Percentiles rank a stretch among this genome's conserved stretches.
Conservation (phyloP, 495 filamentous ascomycete species). For the Tricharina praecox region DNA sequence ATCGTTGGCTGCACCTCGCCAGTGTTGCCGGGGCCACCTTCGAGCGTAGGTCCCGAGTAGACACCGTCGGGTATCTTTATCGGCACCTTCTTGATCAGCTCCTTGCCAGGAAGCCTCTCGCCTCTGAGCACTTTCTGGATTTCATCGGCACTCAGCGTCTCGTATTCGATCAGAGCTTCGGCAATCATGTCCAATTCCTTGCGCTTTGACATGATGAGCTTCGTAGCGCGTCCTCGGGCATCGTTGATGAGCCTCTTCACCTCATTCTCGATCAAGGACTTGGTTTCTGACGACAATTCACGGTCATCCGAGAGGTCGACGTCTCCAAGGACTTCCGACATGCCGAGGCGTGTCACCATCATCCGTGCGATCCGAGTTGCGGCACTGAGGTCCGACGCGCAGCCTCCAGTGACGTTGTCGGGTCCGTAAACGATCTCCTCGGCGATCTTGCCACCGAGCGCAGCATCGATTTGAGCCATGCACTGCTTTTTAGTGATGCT, state of each 20-base stretch:
- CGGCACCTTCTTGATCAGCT: constrained; percentile 31
- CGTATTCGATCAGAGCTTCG: constrained; percentile 81
- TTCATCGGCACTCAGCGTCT: constrained; percentile 72
- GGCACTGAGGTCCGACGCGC: constrained; percentile 55
- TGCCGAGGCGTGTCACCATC: constrained; percentile 75
- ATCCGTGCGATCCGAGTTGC: constrained; percentile 65
- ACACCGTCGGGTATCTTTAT: constrained; percentile 38
- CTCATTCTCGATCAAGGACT: constrained; percentile 66
- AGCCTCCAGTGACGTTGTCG: constrained; percentile 74
- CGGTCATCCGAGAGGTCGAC: constrained; percentile 64
- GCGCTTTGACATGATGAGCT: constrained; percentile 50
- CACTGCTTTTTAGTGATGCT: constrained; percentile 58
- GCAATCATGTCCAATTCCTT: constrained; percentile 75
- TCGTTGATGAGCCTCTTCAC: constrained; percentile 74
- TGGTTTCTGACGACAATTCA: constrained; percentile 66
- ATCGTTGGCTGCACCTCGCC: background rate
- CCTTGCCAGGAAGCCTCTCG: constrained; percentile 42
- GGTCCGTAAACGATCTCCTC: constrained; percentile 82
- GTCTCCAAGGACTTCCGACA: constrained; percentile 76
- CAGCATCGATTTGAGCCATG: constrained; percentile 57
- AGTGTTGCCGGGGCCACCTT: constrained; percentile 5
- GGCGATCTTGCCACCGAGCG: constrained; percentile 83
- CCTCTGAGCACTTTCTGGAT: constrained; percentile 75
- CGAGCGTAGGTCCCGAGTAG: constrained; percentile 16
- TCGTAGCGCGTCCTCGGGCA: constrained; percentile 52